Evolutionary conservation across 257 asterid genomes (phyloP).

Genomic region (Catharanthus roseus): DNA sequence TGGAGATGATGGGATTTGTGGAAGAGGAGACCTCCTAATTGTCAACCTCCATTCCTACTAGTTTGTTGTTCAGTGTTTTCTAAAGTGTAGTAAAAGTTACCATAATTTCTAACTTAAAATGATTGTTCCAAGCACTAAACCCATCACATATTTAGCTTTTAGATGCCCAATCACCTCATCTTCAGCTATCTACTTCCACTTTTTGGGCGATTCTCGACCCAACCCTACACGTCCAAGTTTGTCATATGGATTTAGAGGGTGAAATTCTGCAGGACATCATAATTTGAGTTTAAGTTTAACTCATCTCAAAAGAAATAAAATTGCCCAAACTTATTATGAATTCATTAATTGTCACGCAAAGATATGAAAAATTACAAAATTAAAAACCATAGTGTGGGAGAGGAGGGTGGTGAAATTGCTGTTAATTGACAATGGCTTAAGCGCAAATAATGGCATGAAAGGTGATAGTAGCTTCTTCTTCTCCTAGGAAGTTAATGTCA

Average conservation of each 20-base stretch:
- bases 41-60: background rate
- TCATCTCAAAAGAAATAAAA: too few species aligned
- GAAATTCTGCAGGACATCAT: too few species aligned
- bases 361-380: too few species aligned
- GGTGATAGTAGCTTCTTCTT: background rate
- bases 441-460: background rate
- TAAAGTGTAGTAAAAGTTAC: background rate
- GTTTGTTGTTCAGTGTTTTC: background rate
- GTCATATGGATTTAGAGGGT: too few species aligned
- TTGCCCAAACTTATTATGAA: too few species aligned
- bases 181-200: background rate
- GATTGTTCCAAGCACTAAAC: background rate
- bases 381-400: too few species aligned
- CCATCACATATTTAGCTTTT: background rate
- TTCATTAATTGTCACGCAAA: too few species aligned
- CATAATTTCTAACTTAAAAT: background rate
- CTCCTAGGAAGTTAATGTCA: background rate
- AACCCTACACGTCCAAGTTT: too few species aligned
- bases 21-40: conserved; percentile 1
- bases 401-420: too few species aligned
- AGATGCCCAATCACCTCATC: background rate
- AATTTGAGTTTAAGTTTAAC: too few species aligned
- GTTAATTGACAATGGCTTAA: background rate
- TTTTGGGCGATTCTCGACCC: too few species aligned
- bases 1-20: background rate